phyloP scores from a whole-genome alignment of 2,329 filamentous ascomycete genomes.

The Dothidotthia symphoricarpi region DNA sequence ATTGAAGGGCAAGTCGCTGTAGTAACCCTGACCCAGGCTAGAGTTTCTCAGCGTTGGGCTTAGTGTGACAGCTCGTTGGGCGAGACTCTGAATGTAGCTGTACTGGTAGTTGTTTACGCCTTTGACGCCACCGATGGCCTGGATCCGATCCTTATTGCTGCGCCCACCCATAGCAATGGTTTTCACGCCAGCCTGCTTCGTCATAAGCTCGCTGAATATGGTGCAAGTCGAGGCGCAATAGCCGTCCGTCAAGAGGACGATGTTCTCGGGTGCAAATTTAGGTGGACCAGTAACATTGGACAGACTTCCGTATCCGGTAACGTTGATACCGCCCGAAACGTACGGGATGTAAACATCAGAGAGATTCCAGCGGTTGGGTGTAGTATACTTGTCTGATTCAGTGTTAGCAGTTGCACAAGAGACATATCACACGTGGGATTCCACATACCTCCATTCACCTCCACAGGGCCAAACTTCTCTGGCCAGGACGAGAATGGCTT shows the following conservation, averaged over 20 bases:
- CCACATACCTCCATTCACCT: conserved; percentile 27
- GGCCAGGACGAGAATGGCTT: conserved; percentile 50
- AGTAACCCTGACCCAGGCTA: conserved; percentile 26
- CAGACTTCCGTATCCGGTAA: conserved; percentile 37
- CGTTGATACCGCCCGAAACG: conserved; percentile 37
- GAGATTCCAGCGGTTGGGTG: conserved; percentile 36
- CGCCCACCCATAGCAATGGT: conserved; percentile 55
- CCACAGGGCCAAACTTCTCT: conserved; percentile 43
- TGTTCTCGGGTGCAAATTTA: conserved; percentile 55
- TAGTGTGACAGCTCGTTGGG: conserved; percentile 20
- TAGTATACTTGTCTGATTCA: conserved; percentile 44
- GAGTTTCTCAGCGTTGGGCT: conserved; percentile 28
- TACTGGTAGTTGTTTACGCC: conserved; percentile 45
- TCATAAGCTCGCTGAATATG: conserved; percentile 57
- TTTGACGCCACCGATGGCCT: conserved; percentile 56
- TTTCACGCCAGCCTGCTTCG: conserved; percentile 54
- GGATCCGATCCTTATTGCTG: conserved; percentile 49
- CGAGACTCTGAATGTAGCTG: conserved; percentile 32
- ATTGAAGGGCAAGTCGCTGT: conserved; percentile 24
- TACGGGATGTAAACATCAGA: conserved; percentile 32
- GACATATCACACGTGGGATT: too few species aligned
- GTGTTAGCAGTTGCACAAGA: conserved; percentile 8
- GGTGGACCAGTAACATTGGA: conserved; percentile 45
- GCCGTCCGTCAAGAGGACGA: conserved; percentile 58
- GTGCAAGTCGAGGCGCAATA: conserved; percentile 60